phyloP scores from a whole-genome alignment of 495 filamentous ascomycete genomes.

The Neurospora sp. region DNA sequence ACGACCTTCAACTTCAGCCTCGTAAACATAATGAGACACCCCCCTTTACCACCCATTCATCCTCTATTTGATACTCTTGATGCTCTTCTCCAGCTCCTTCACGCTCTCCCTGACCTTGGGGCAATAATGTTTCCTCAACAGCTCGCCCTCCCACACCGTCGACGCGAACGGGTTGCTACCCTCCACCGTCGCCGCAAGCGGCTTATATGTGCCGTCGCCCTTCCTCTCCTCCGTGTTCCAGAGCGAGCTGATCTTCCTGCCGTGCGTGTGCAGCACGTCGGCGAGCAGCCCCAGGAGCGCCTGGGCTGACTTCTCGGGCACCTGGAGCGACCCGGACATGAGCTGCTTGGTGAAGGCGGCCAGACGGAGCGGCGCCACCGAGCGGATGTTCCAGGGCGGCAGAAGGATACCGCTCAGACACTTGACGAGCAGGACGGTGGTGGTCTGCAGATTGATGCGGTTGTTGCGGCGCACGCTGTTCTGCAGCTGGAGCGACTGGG shows the following conservation, averaged over 20 bases:
- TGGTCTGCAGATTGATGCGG: conserved; percentile 79
- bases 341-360: conserved; percentile 91
- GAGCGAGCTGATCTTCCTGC: conserved; percentile 28
- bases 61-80: conserved; percentile 9
- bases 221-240: conserved; percentile 66
- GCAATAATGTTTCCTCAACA: conserved; percentile 73
- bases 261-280: conserved; percentile 55
- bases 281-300: conserved; percentile 65
- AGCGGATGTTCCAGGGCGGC: conserved; percentile 50
- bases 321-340: conserved; percentile 66
- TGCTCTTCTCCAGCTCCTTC: conserved; percentile 54
- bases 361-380: conserved; percentile 63
- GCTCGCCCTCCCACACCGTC: conserved; percentile 88
- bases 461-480: conserved; percentile 30
- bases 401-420: conserved; percentile 69
- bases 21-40: background rate
- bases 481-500: conserved; percentile 63
- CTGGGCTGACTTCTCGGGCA: conserved; percentile 77
- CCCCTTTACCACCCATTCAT: background rate
- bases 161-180: conserved; percentile 79
- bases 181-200: conserved; percentile 54
- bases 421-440: conserved; percentile 78
- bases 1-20: background rate
- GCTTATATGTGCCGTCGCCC: conserved; percentile 53
- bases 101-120: conserved; percentile 75